These are phyloP conservation scores for Ilex aquifolium DNA, from an alignment of 257 asterid species.

Conservation along the genomic window DNA sequence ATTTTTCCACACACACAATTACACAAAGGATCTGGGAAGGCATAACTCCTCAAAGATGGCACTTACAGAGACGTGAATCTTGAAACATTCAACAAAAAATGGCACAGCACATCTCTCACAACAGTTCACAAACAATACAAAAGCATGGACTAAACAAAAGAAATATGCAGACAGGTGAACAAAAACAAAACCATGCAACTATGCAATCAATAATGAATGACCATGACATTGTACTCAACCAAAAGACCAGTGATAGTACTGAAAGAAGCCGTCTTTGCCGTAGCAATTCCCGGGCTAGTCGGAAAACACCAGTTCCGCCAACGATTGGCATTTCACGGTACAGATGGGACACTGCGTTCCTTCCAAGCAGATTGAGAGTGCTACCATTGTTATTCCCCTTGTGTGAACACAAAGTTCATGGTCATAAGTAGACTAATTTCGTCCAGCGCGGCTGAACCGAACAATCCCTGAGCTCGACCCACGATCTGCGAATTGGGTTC, in stretches of 20 bases:
- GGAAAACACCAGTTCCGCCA: conserved; percentile 1
- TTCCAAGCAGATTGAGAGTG: not conserved
- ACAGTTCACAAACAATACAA: no score
- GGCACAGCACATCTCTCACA: no score
- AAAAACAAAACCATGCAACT: not conserved
- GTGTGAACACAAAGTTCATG: not conserved
- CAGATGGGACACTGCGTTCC: not conserved
- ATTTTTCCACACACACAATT: no score
- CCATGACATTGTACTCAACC: not conserved
- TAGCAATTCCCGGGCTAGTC: conserved; percentile 1
- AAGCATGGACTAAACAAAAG: no score
- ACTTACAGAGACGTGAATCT: no score
- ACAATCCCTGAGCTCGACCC: not conserved
- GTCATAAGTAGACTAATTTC: not conserved
- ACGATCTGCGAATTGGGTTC: not conserved
- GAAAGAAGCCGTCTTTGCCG: not conserved
- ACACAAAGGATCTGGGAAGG: no score
- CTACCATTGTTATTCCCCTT: conserved; percentile 1
- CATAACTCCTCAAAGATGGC: no score
- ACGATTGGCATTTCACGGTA: conserved; percentile 1
- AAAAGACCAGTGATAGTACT: not conserved
- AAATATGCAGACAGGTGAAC: no score
- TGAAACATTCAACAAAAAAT: no score
- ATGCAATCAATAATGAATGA: not conserved
- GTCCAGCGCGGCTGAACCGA: not conserved